Conservation (phyloP, 2,329 filamentous ascomycete genomes). For the Penicillium vulpinum region DNA sequence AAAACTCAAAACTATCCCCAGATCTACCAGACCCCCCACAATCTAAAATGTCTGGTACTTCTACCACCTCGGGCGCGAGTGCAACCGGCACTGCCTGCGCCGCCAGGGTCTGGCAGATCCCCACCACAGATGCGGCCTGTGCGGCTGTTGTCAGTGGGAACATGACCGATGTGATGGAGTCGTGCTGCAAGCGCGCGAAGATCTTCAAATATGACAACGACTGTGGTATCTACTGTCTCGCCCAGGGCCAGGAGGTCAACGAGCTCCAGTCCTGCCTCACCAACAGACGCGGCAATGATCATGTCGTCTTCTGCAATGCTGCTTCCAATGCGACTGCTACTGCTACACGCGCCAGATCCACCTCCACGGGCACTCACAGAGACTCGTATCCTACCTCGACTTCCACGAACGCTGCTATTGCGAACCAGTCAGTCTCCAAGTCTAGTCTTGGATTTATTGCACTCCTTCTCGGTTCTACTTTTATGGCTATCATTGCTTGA, state of each 20-base stretch:
- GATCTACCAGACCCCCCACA: not conserved
- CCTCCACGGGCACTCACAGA: conserved; percentile 13
- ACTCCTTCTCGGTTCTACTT: conserved; percentile 32
- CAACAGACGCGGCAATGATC: conserved; percentile 38
- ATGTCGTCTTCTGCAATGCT: conserved; percentile 50
- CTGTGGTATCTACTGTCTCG: conserved; percentile 56
- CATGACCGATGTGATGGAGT: conserved; percentile 45
- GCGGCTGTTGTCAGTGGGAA: conserved; percentile 45
- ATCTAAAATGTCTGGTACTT: conserved; percentile 25
- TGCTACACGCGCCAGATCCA: conserved; percentile 18
- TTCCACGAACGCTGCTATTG: conserved; percentile 22
- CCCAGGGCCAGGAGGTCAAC: conserved; percentile 40
- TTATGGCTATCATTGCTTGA: conserved; percentile 33
- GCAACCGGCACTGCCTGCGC: conserved; percentile 24
- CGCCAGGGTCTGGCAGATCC: conserved; percentile 45
- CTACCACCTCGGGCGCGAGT: conserved; percentile 22
- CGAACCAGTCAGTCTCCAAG: conserved; percentile 27
- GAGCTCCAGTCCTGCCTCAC: conserved; percentile 44
- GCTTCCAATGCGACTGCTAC: conserved; percentile 37
- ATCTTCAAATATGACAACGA: conserved; percentile 49
- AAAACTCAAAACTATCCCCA: not conserved
- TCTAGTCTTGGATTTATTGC: conserved; percentile 34
- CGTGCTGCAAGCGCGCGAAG: conserved; percentile 50
- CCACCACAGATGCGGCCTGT: conserved; percentile 49
- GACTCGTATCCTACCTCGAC: conserved; percentile 10